Percentiles rank a stretch among this genome's conserved stretches.
These are phyloP conservation scores for Penicillium glabrum DNA, from an alignment of 2,329 filamentous ascomycete genomes.

Conservation along the genomic window DNA sequence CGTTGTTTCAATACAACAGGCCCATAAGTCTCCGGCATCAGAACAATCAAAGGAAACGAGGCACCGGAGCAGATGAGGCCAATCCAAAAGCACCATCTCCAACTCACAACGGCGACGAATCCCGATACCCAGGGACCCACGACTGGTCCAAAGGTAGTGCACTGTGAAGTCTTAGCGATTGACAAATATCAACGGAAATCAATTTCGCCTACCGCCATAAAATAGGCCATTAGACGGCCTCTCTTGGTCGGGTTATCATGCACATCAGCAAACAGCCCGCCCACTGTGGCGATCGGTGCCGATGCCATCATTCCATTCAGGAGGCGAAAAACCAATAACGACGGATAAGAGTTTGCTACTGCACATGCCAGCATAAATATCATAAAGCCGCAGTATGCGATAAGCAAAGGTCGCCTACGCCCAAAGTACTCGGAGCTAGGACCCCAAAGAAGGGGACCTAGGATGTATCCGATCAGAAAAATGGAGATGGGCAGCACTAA, in stretches of 20 bases:
- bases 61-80: constrained; percentile 63
- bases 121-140: constrained; percentile 49
- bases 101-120: constrained; percentile 43
- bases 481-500: constrained; percentile 42
- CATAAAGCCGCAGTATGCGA: constrained; percentile 49
- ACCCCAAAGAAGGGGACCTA: constrained; percentile 46
- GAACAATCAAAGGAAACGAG: constrained; percentile 53
- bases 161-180: constrained; percentile 4
- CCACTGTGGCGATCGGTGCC: constrained; percentile 46
- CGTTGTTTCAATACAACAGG: constrained; percentile 59
- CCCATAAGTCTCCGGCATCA: constrained; percentile 65
- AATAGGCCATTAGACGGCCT: constrained; percentile 43
- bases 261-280: constrained; percentile 50
- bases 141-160: constrained; percentile 43
- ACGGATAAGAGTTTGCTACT: constrained; percentile 42
- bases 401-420: constrained; percentile 46
- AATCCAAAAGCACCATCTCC: constrained; percentile 58
- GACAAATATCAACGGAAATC: neutral
- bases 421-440: constrained; percentile 47
- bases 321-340: constrained; percentile 47
- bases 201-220: constrained; percentile 39
- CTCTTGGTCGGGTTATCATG: constrained; percentile 46
- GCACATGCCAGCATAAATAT: constrained; percentile 47
- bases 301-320: constrained; percentile 46
- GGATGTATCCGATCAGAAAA: constrained; percentile 42